Evolutionary conservation across 306 rosid genomes (phyloP).

Genomic region (Cicer judaicum): DNA sequence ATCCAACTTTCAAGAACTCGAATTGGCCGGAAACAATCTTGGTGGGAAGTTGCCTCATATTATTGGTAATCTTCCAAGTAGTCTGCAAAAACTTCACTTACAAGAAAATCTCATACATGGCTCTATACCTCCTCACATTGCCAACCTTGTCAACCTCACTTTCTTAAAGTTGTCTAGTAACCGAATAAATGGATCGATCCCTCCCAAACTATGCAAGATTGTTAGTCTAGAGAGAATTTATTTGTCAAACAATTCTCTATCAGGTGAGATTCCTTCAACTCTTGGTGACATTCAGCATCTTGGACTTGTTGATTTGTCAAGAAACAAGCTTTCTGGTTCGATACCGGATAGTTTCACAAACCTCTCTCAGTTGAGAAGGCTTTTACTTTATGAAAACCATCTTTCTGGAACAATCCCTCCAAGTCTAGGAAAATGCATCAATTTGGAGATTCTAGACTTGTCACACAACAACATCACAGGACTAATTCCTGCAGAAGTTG

Average conservation of each 20-base stretch:
- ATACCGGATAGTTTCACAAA: conserved; percentile 86
- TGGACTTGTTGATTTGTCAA: conserved; percentile 84
- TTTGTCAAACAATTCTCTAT: conserved; percentile 78
- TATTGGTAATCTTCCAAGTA: conserved; percentile 76
- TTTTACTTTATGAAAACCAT: conserved; percentile 69
- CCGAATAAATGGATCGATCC: conserved; percentile 78
- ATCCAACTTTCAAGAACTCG: conserved; percentile 75
- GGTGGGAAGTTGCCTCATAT: conserved; percentile 77
- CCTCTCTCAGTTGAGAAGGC: conserved; percentile 81
- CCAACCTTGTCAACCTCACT: conserved; percentile 74
- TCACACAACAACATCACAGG: conserved; percentile 77
- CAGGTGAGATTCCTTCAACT: conserved; percentile 79
- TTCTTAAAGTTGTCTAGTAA: conserved; percentile 83
- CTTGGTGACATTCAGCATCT: conserved; percentile 70
- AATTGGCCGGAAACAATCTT: conserved; percentile 78
- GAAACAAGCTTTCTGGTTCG: conserved; percentile 80
- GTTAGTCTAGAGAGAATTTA: conserved; percentile 73
- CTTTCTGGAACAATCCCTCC: conserved; percentile 84
- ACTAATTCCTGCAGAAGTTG: conserved; percentile 76
- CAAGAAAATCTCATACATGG: conserved; percentile 73
- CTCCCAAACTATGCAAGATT: conserved; percentile 61
- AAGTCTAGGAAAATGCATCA: conserved; percentile 77
- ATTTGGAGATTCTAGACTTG: conserved; percentile 85
- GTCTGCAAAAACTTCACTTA: conserved; percentile 67
- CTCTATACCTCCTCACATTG: conserved; percentile 73